Percentiles rank a stretch among this genome's conserved stretches.
These are phyloP conservation scores for Striga asiatica DNA, from an alignment of 257 asterid species.

Conservation along the genomic window DNA sequence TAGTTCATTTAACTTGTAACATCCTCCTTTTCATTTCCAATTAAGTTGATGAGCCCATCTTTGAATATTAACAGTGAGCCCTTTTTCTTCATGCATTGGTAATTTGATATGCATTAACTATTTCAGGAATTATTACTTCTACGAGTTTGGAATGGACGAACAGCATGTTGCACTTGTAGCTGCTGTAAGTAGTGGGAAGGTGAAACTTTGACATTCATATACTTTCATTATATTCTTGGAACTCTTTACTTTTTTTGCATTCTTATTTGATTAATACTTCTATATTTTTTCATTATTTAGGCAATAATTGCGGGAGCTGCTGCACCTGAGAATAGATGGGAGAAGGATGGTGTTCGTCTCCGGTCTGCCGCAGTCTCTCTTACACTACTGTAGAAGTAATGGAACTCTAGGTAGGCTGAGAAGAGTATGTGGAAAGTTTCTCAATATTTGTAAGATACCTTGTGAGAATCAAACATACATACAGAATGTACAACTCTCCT, in stretches of 20 bases:
- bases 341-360: conserved; percentile 56
- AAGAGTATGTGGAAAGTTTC: no score
- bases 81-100: not conserved
- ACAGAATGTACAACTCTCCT: no score
- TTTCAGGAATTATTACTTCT: conserved; percentile 86
- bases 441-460: no score
- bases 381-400: conserved; percentile 39
- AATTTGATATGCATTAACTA: not conserved
- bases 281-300: conserved; percentile 18
- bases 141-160: conserved; percentile 62
- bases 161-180: conserved; percentile 78
- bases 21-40: no score
- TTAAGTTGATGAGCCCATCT: no score
- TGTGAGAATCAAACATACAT: no score
- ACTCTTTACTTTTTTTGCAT: not conserved
- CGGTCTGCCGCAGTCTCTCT: conserved; percentile 92
- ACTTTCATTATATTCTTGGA: not conserved
- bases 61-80: not conserved
- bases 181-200: conserved; percentile 82
- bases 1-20: no score
- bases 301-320: conserved; percentile 73
- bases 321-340: conserved; percentile 76
- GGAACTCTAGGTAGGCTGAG: no score
- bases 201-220: not conserved
- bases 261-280: not conserved